A percentile compares a stretch with the other conserved stretches of the same genome.
phyloP scores from a whole-genome alignment of 768 basidiomycete genomes.

The Clitopilus passeckerianus region DNA sequence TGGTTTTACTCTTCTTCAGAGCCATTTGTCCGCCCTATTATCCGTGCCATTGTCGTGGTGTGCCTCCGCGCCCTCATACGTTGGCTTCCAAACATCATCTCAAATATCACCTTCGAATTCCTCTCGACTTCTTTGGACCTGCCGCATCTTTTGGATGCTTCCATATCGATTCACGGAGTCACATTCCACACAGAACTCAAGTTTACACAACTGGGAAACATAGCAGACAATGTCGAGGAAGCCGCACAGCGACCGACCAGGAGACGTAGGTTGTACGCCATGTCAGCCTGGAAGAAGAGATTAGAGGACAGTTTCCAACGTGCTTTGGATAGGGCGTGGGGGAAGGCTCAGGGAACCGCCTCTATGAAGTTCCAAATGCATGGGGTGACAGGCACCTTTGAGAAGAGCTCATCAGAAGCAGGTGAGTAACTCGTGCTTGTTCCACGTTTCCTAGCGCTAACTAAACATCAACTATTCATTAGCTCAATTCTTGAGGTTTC shows the following conservation, averaged over 20 bases:
- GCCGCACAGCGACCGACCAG: constrained; percentile 15
- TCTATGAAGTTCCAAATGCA: constrained; percentile 44
- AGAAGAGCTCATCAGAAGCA: constrained; percentile 10
- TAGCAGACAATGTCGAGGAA: constrained; percentile 17
- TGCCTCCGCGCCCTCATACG: constrained; percentile 55
- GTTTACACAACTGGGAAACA: constrained; percentile 46
- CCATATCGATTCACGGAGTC: constrained; percentile 45
- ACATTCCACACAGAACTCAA: constrained; percentile 49
- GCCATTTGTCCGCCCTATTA: constrained; percentile 56
- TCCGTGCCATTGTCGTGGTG: constrained; percentile 51
- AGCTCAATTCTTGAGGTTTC: constrained; percentile 39
- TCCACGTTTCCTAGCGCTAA: not conserved
- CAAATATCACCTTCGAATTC: constrained; percentile 64
- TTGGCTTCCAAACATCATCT: constrained; percentile 63
- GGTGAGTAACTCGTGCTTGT: constrained; percentile 19
- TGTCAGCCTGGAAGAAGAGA: constrained; percentile 62
- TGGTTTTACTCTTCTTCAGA: constrained; percentile 43
- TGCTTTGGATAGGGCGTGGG: constrained; percentile 67
- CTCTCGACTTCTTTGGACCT: constrained; percentile 49
- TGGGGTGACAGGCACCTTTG: constrained; percentile 39
- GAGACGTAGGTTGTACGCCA: constrained; percentile 32
- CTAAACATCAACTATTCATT: too few species aligned
- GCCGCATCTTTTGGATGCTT: constrained; percentile 44
- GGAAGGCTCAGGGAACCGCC: constrained; percentile 53
- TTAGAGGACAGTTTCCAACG: constrained; percentile 55